Conservation (phyloP, 257 asterid species). For the Solanum chiquidenum region DNA sequence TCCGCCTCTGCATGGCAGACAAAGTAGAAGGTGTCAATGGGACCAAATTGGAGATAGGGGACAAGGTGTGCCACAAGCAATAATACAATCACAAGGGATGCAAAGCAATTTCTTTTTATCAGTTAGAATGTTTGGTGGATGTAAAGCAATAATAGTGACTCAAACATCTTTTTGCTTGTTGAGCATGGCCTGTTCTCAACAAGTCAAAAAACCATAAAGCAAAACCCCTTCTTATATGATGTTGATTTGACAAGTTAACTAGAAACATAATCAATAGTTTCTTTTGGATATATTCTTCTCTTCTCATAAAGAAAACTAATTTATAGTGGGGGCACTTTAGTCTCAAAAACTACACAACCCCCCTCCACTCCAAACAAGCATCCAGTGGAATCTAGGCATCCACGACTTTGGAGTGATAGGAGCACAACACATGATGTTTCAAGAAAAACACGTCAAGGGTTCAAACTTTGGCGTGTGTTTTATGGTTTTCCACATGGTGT, state of each 20-base stretch:
- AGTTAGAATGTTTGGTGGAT: slow-evolving; percentile 4
- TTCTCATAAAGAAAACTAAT: too few relatives aligned
- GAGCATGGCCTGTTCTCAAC: slow-evolving; percentile 15
- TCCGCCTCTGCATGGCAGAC: background rate
- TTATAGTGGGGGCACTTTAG: background rate
- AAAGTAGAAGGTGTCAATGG: background rate
- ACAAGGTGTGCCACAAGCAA: slow-evolving; percentile 27
- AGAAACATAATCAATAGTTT: background rate
- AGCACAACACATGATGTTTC: background rate
- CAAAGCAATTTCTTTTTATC: slow-evolving; percentile 3
- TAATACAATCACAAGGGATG: slow-evolving; percentile 24
- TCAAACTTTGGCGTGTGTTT: background rate
- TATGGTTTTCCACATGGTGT: too few relatives aligned
- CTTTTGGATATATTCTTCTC: background rate
- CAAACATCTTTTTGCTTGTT: slow-evolving; percentile 8
- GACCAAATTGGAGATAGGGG: slow-evolving; percentile 3
- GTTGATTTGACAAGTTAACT: background rate
- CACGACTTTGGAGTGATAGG: background rate
- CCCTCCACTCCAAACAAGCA: too few relatives aligned
- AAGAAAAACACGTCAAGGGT: background rate
- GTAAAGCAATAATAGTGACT: slow-evolving; percentile 18
- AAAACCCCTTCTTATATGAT: background rate
- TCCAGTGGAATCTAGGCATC: background rate
- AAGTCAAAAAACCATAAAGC: slow-evolving; percentile 9
- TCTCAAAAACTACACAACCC: background rate